Conservation (phyloP, 2,329 filamentous ascomycete species). For the Nemania diffusa region DNA sequence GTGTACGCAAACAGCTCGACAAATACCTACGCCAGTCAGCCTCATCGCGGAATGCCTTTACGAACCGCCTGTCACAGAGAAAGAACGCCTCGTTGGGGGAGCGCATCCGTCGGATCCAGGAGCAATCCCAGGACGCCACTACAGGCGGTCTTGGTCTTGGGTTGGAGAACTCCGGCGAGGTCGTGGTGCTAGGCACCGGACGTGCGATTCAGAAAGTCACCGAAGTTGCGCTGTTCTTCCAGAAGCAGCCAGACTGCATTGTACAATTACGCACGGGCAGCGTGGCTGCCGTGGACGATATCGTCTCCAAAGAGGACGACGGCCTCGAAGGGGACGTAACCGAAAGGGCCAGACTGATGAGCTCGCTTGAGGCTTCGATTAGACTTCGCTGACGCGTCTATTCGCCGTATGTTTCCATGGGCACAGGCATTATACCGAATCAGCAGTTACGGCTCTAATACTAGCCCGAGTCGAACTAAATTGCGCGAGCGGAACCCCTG, state of each 20-base stretch:
- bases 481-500: neutral
- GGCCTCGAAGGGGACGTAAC: conserved; percentile 48
- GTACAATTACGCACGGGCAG: conserved; percentile 71
- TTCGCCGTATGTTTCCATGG: neutral
- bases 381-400: conserved; percentile 53
- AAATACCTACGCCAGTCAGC: conserved; percentile 57
- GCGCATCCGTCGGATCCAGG: conserved; percentile 57
- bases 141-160: conserved; percentile 47
- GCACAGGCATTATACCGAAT: neutral
- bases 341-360: conserved; percentile 60
- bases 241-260: conserved; percentile 66
- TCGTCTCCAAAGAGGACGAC: conserved; percentile 54
- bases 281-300: conserved; percentile 74
- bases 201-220: conserved; percentile 73
- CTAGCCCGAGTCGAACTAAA: neutral
- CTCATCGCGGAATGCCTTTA: conserved; percentile 42
- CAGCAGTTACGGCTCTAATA: neutral
- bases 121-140: conserved; percentile 41
- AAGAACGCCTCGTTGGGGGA: conserved; percentile 59
- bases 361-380: conserved; percentile 62
- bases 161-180: conserved; percentile 56
- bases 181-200: conserved; percentile 72
- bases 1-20: conserved; percentile 71
- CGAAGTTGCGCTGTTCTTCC: conserved; percentile 72
- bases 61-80: conserved; percentile 56